These are phyloP conservation scores for Clathrus columnatus DNA, from an alignment of 768 basidiomycete species.

Conservation along the genomic window DNA sequence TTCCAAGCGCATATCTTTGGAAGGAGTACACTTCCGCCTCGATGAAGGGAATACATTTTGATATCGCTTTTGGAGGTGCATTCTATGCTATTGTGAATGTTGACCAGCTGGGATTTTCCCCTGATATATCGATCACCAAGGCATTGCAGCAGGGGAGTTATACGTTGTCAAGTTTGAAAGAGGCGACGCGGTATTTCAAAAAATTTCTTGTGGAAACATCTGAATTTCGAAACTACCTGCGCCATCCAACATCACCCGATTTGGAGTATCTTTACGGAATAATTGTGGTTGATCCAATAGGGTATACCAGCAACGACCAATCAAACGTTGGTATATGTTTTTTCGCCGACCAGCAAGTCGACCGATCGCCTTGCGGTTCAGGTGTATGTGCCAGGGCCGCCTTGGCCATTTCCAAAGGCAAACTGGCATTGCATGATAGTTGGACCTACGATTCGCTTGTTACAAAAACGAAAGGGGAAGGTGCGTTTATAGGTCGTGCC, in stretches of 20 bases:
- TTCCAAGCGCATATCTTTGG: constrained; percentile 24
- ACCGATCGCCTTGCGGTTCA: constrained; percentile 32
- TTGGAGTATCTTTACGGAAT: constrained; percentile 31
- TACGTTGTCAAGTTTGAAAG: constrained; percentile 9
- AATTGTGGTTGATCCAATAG: constrained; percentile 25
- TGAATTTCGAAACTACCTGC: not conserved
- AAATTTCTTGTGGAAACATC: constrained; percentile 15
- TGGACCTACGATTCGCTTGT: constrained; percentile 28
- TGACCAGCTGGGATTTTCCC: constrained; percentile 27
- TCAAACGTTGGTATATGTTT: constrained; percentile 20
- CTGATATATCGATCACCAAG: constrained; percentile 13
- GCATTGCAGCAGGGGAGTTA: constrained; percentile 3
- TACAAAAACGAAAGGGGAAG: constrained; percentile 14
- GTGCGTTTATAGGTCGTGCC: constrained; percentile 4
- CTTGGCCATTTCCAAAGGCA: constrained; percentile 25
- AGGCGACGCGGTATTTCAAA: constrained; percentile 25
- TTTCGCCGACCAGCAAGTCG: constrained; percentile 32
- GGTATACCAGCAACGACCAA: not conserved
- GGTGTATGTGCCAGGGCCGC: constrained; percentile 32
- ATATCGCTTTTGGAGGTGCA: constrained; percentile 32
- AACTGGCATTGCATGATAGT: constrained; percentile 21
- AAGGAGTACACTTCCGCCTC: constrained; percentile 12
- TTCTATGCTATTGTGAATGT: constrained; percentile 32
- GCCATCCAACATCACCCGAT: constrained; percentile 25
- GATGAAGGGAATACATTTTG: constrained; percentile 18